Base-by-base conservation (phyloP, 306 rosid species). In the Rosa lucieae region DNA sequence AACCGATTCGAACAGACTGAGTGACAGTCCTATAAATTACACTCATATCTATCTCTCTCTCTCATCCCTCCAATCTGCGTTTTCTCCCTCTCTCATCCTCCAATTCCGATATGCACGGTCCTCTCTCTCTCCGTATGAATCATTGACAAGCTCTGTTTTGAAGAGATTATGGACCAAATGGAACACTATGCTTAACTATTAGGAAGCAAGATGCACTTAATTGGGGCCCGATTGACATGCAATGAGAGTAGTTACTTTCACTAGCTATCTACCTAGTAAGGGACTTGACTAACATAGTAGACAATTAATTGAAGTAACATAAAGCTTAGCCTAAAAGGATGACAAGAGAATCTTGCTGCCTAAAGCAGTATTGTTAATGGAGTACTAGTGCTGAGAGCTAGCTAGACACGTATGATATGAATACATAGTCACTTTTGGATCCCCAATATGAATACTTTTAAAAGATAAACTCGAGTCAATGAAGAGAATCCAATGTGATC, bases 401-500 rank as follows among this genome's bases (percentile, higher is more conserved):
- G 82, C 80, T 70, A 73, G 78, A 71, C 73, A 72, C 32, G 18
- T 51, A 4, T 21, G 43, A 56, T 69, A 53, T 48, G 75, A 79
- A 84, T 72, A 69, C 51, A 39, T 49, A 18, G 23, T 44, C n/a
- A 58, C 91, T 89, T 89, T 89, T 85, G 77, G 82, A 49, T 80
- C 83, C 89, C 74, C 87, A 77, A 70, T 70, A 67, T 48, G 12
- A 67, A 53, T 76, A 80, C 87, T 82, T 86, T 84, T 73, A 70
- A 73, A 83, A 79, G 85, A 51, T 70, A 43, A 61, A 83, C 82
- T 62, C 10, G 49, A 85, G 84, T 88, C 87, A 89, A 78, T 74
- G 43, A 77, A 86, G 84, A 86, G 97, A 86, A 91, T 91, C 94
- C 97, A 80, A 89, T 88, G 94, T 72, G 43, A 21, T 2, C 69